Base-by-base conservation (phyloP, 2,329 filamentous ascomycete species). In the Trichophyton equinum region DNA sequence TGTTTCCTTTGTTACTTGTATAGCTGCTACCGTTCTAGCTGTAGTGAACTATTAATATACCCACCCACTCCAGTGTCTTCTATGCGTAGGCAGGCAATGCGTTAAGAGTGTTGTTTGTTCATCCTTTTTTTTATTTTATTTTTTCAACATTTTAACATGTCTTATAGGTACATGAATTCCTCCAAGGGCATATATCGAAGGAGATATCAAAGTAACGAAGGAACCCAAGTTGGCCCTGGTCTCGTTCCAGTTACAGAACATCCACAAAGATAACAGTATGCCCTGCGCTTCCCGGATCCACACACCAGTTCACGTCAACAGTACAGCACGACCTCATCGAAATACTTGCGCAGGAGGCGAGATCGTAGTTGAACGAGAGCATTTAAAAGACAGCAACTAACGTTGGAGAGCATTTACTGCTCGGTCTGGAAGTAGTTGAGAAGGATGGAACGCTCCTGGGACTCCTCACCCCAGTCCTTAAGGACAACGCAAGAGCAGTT, bases 401-500 rank as follows among this genome's bases (percentile, higher is more conserved):
- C 9, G 6, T 36, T 20, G 51, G 15, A 38, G 40, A 38, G 7
- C 3, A 67, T 74, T 67, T 78, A 78, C 71, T 78, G 76, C 75
- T 78, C 77, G 77, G 91, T 96, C 84, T 96, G 89, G 91, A 99
- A 97, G 89, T 99, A 99, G 88, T 99, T 96, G 79, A 99, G 90
- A 77, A 99, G 89, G 80, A 97, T 91, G 75, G 87, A 90, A 77
- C 94, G 91, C 86, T 99, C 94, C 83, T 95, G 91, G 70, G 89
- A 95, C 84, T 99, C 94, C 86, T 97, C 94, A 85, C 94, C 94
- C 94, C 94, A 99, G 81, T 99, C 91, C 84, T 94, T 92, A 75
- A 99, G 94, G 66, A 99, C 94, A 74, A 99, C 94, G 85, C 94
- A 97, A 76, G 92, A 97, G 91, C 94, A 99, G 89, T 99, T 99